Evolutionary conservation across 768 basidiomycete species (phyloP).

Genomic region (Suillus subaureus): DNA sequence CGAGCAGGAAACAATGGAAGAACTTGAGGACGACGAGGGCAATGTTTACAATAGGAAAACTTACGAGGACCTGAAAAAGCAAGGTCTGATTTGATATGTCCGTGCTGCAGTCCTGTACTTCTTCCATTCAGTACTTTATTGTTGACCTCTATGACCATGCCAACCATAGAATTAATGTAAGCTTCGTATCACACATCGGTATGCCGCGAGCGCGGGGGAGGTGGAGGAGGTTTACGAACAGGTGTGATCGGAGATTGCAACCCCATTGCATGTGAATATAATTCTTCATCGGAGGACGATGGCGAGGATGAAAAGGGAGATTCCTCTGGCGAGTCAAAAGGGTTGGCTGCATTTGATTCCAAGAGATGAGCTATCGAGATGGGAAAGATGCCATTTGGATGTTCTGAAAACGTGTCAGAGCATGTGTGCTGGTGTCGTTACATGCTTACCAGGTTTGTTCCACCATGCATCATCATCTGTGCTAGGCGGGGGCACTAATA

Average conservation of each 20-base stretch:
- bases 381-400: conserved; percentile 58
- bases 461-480: conserved; percentile 80
- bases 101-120: conserved; percentile 1
- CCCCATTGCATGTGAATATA: conserved; percentile 74
- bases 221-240: conserved; percentile 30
- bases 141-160: conserved; percentile 10
- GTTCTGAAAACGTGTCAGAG: conserved; percentile 41
- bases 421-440: not conserved
- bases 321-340: conserved; percentile 70
- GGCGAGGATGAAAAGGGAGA: conserved; percentile 75
- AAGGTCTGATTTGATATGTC: conserved; percentile 72
- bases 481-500: conserved; percentile 82
- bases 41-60: conserved; percentile 98
- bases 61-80: conserved; percentile 96
- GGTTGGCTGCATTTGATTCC: conserved; percentile 46
- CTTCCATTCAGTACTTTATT: conserved; percentile 12
- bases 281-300: conserved; percentile 83
- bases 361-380: conserved; percentile 40
- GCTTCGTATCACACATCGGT: conserved; percentile 11
- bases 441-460: conserved; percentile 62
- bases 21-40: conserved; percentile 97
- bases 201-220: conserved; percentile 23
- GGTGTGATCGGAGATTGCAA: conserved; percentile 68
- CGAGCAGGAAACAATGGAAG: conserved; percentile 94
- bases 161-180: conserved; percentile 8